Evolutionary conservation across 176 grass and related monocot genomes (phyloP).

Genomic region (Elaeis guineensis): DNA sequence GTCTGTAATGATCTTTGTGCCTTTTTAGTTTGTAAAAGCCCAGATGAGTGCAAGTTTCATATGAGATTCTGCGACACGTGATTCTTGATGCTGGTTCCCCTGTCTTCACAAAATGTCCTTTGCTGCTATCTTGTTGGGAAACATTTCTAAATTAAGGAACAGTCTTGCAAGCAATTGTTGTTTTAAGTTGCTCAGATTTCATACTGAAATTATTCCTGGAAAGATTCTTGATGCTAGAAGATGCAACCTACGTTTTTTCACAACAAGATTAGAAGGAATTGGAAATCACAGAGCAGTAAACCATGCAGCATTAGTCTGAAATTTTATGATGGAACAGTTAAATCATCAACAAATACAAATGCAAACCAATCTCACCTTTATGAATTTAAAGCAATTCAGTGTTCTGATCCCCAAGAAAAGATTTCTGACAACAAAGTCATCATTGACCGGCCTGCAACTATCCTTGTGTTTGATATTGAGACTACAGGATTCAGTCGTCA

Average conservation of each 20-base stretch:
- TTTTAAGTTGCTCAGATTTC: conserved; percentile 29
- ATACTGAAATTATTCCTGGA: conserved; percentile 22
- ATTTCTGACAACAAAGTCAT: conserved; percentile 27
- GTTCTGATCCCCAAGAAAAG: conserved; percentile 34
- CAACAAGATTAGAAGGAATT: too few species aligned
- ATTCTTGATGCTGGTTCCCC: too few species aligned
- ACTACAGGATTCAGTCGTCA: conserved; percentile 49
- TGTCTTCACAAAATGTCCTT: too few species aligned
- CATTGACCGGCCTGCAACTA: conserved; percentile 51
- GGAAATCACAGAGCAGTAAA: conserved; percentile 28
- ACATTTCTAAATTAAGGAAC: conserved; percentile 50
- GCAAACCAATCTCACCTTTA: conserved; percentile 35
- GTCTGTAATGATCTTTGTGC: too few species aligned
- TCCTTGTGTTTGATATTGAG: conserved; percentile 88
- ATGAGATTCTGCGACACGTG: too few species aligned
- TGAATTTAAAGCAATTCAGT: conserved; percentile 56
- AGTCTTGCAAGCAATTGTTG: conserved; percentile 33
- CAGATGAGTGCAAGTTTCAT: too few species aligned
- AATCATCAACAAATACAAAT: conserved; percentile 30
- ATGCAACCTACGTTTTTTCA: background rate
- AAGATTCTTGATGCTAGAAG: conserved; percentile 24
- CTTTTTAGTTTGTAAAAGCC: too few species aligned
- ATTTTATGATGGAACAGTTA: conserved; percentile 28
- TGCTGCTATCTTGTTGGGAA: conserved; percentile 35
- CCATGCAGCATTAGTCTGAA: conserved; percentile 28